phyloP scores from a whole-genome alignment of 495 filamentous ascomycete species.

The Hamigera avellanea region DNA sequence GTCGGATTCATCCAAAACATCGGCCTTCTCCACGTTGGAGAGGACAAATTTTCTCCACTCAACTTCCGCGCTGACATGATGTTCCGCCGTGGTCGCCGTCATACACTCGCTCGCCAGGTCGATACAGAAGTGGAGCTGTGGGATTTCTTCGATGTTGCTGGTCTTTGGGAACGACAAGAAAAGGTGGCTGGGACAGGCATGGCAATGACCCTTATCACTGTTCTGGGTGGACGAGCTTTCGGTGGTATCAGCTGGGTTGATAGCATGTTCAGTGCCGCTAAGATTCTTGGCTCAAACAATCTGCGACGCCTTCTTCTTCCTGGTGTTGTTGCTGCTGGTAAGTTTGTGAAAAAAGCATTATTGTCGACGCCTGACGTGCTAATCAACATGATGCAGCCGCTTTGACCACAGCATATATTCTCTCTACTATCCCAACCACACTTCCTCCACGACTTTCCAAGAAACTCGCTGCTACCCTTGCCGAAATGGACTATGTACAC shows the following conservation, averaged over 20 bases:
- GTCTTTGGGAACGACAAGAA: conserved; percentile 80
- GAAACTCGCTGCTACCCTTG: conserved; percentile 72
- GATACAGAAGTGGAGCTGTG: conserved; percentile 76
- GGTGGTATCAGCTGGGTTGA: conserved; percentile 85
- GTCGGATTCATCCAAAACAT: conserved; percentile 79
- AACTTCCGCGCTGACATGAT: conserved; percentile 84
- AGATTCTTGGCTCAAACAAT: conserved; percentile 74
- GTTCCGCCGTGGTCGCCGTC: conserved; percentile 67
- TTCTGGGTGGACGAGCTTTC: conserved; percentile 67
- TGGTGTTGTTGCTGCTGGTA: conserved; percentile 64
- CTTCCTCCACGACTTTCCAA: conserved; percentile 75
- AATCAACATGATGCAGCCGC: conserved; percentile 39
- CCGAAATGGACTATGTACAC: conserved; percentile 83
- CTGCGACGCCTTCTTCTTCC: conserved; percentile 73
- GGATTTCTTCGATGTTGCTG: conserved; percentile 86
- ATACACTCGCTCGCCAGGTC: conserved; percentile 70
- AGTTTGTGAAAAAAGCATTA: conserved; percentile 19
- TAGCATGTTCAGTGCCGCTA: conserved; percentile 66
- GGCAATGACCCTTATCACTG: conserved; percentile 85
- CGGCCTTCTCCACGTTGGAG: conserved; percentile 76
- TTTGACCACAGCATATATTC: conserved; percentile 63
- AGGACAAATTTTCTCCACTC: conserved; percentile 66
- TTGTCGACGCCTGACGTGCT: conserved; percentile 14
- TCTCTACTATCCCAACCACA: conserved; percentile 75
- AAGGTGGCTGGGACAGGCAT: conserved; percentile 86